Conservation (phyloP, 768 basidiomycete species). For the Tremella fuciformis region DNA sequence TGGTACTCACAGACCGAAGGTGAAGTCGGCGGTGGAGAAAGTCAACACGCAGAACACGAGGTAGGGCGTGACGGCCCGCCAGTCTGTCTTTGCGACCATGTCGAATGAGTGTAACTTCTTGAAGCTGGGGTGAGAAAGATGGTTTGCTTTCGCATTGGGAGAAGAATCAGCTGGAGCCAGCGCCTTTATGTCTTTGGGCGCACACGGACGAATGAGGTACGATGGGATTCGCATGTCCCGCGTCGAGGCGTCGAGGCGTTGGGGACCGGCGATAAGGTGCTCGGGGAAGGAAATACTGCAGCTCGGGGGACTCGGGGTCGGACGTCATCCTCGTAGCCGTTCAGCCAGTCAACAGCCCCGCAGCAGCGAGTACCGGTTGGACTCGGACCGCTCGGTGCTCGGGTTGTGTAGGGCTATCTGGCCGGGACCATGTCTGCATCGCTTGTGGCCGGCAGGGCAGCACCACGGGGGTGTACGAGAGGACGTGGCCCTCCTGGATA, state of each 20-base stretch:
- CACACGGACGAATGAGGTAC: background rate
- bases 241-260: background rate
- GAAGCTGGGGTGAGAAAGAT: background rate
- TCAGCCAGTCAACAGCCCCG: too few relatives aligned
- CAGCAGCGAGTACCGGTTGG: too few relatives aligned
- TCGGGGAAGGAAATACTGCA: too few relatives aligned
- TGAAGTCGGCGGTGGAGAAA: conserved; percentile 21
- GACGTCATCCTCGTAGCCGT: too few relatives aligned
- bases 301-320: too few relatives aligned
- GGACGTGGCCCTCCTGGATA: too few relatives aligned
- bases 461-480: background rate
- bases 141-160: background rate
- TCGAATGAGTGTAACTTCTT: background rate
- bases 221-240: too few relatives aligned
- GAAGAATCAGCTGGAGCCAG: background rate
- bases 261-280: too few relatives aligned
- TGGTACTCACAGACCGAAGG: conserved; percentile 17
- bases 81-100: conserved; percentile 7
- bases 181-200: background rate
- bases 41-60: conserved; percentile 20
- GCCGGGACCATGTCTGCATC: too few relatives aligned
- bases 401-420: too few relatives aligned
- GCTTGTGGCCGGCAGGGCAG: background rate
- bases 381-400: too few relatives aligned
- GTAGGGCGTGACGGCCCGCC: conserved; percentile 17